phyloP scores from a whole-genome alignment of 2,329 filamentous ascomycete genomes.

The Orbilia quercus region DNA sequence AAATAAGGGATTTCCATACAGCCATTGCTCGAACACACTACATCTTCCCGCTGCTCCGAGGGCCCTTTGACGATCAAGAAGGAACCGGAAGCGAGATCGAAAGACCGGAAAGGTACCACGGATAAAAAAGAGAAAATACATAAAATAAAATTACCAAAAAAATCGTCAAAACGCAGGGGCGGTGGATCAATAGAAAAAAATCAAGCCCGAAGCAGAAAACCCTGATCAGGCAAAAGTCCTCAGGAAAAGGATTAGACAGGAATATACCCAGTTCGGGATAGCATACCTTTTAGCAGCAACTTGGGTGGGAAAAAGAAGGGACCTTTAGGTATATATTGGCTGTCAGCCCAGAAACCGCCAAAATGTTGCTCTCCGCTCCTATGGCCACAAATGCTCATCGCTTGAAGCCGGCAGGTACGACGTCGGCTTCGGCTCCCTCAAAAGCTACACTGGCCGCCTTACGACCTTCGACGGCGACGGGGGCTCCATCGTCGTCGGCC shows the following conservation, averaged over 20 bases:
- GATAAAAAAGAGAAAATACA: no score
- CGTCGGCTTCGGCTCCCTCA: constrained; percentile 51
- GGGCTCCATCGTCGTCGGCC: constrained; percentile 50
- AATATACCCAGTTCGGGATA: constrained; percentile 25
- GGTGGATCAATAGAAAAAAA: constrained; percentile 19
- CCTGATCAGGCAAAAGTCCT: constrained; percentile 18
- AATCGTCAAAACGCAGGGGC: constrained; percentile 46
- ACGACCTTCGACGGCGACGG: constrained; percentile 54
- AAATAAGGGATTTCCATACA: constrained; percentile 50
- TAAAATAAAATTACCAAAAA: constrained; percentile 29
- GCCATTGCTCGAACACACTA: constrained; percentile 34
- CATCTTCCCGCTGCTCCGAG: constrained; percentile 29
- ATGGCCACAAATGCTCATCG: constrained; percentile 56
- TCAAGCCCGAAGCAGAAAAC: not conserved
- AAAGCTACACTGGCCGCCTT: constrained; percentile 50
- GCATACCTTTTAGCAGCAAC: no score
- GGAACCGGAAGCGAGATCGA: constrained; percentile 36
- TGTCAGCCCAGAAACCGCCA: constrained; percentile 44
- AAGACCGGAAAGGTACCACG: constrained; percentile 29
- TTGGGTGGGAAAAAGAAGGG: no score
- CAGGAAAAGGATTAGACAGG: constrained; percentile 15
- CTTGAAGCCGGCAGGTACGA: constrained; percentile 56
- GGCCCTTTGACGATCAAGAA: constrained; percentile 33
- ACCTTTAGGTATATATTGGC: constrained; percentile 46
- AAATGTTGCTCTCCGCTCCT: constrained; percentile 56